Evolutionary conservation across 129 eudicot species (phyloP), one percentile per base, ranked within the genome.

Genomic region (Tagetes patula): DNA sequence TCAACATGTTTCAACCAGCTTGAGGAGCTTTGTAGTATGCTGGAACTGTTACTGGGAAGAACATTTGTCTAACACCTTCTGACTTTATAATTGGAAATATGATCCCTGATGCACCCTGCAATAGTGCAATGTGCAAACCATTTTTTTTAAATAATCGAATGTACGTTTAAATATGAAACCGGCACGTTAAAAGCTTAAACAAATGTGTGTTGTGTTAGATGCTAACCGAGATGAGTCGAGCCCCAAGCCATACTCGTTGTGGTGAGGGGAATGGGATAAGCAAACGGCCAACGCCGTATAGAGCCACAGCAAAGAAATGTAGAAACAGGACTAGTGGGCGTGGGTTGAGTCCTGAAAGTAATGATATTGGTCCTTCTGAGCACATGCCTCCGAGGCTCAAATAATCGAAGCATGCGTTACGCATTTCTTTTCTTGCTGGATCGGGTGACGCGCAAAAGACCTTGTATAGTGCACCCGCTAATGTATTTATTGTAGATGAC

Each of bases 1-100:
- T 11, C 9, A 61, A 61, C 14, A 36, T 34, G n/a, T 34, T 11
- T 82, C 71, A 78, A 55, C 62, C 65, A 66, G 75, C 82, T 6
- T 74, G 77, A 64, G 86, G 88, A 72, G 84, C 78, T 74, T 87
- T 83, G 80, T 88, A 83, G 80, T 88, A 88, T n/a, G 96, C 89
- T 63, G 96, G 89, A 77, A 88, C 79, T 33, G 84, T 86, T 31
- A 63, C 85, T 37, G 96, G 88, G 77, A 88, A 86, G 79, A 88
- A 88, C 96, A 86, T 84, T 65, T 86, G 96, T 73, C 91, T 82
- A 36, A 88, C 81, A 8, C 96, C 91, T 69, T 88, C 96, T 0
- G 88, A 80, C 68, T 72, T 81, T 50, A 88, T 84, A 6, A 88
- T 85, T 0, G 93, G 93, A 73, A 87, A 82, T 14, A 87, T 85